These are phyloP conservation scores for Myriosclerotinia duriaeana DNA, from an alignment of 2,329 filamentous ascomycete species.

Conservation along the genomic window DNA sequence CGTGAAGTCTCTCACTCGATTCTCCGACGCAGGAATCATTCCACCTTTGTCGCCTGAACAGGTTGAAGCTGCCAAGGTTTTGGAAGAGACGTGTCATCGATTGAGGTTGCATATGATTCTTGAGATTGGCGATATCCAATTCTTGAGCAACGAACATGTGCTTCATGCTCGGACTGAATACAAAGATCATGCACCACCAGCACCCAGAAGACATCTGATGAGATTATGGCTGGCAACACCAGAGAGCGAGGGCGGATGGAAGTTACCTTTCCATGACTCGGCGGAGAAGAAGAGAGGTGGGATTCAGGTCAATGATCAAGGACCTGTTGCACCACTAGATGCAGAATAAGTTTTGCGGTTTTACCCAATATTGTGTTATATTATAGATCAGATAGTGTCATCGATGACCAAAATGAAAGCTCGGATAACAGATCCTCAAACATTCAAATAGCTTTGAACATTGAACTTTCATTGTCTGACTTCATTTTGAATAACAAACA, in stretches of 20 bases:
- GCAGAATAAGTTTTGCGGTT: constrained; percentile 57
- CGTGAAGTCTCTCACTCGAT: constrained; percentile 71
- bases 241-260: constrained; percentile 81
- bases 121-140: constrained; percentile 85
- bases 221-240: constrained; percentile 82
- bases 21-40: constrained; percentile 70
- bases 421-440: neutral
- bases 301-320: constrained; percentile 80
- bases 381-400: constrained; percentile 14
- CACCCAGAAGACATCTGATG: constrained; percentile 74
- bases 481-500: neutral
- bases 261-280: constrained; percentile 76
- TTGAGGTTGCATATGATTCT: constrained; percentile 81
- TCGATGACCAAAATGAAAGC: neutral
- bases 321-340: constrained; percentile 73
- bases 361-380: constrained; percentile 4
- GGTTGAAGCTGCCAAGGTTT: constrained; percentile 62
- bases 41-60: constrained; percentile 71
- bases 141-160: constrained; percentile 76
- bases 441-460: neutral
- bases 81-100: constrained; percentile 74
- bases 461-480: neutral
- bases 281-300: constrained; percentile 84
- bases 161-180: constrained; percentile 82
- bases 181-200: constrained; percentile 66